Conservation (phyloP, 805 yeast genomes). For the Metschnikowia lochheadii region DNA sequence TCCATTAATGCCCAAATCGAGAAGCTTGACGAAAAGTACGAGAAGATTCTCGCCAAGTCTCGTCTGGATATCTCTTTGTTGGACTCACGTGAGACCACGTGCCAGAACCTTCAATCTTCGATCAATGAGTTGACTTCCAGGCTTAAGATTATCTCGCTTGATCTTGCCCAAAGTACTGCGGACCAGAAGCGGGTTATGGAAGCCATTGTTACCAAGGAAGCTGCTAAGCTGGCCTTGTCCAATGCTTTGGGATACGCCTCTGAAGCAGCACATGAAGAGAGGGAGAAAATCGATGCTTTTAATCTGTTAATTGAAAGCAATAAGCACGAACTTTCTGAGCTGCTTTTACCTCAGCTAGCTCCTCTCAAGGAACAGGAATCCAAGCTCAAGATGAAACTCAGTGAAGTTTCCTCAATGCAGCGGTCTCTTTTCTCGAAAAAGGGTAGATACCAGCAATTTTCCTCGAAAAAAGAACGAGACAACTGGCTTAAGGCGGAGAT, state of each 20-base stretch:
- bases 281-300: conserved; percentile 20
- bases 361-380: conserved; percentile 39
- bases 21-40: conserved; percentile 54
- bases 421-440: conserved; percentile 64
- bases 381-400: conserved; percentile 34
- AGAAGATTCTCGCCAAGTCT: conserved; percentile 47
- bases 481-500: conserved; percentile 60
- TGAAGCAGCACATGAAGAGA: conserved; percentile 25
- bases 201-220: conserved; percentile 46
- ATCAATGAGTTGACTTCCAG: conserved; percentile 46
- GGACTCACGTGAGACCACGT: conserved; percentile 55
- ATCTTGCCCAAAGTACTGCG: conserved; percentile 48
- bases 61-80: conserved; percentile 51
- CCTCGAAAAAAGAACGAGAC: conserved; percentile 56
- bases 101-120: conserved; percentile 41
- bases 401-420: conserved; percentile 48
- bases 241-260: conserved; percentile 28
- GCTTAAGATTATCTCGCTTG: conserved; percentile 51
- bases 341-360: conserved; percentile 30
- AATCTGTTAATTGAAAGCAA: conserved; percentile 30
- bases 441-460: conserved; percentile 62
- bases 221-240: conserved; percentile 42
- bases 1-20: conserved; percentile 60
- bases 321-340: conserved; percentile 30
- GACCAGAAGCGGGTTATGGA: conserved; percentile 49